Evolutionary conservation across 2,329 filamentous ascomycete genomes (phyloP).

Genomic region (Calonectria crousiana): DNA sequence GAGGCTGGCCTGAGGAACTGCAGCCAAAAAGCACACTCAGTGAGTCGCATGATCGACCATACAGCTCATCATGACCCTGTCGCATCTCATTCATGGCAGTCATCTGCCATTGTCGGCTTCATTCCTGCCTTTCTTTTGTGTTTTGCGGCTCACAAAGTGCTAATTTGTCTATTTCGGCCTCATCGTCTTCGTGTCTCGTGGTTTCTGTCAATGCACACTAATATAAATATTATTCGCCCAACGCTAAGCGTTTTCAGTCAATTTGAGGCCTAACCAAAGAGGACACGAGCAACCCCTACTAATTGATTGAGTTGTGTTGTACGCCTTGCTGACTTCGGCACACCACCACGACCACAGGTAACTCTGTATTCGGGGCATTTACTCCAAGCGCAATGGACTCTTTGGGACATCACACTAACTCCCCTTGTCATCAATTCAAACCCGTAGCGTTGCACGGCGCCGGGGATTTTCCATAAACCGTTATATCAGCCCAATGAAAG

Average conservation of each 20-base stretch:
- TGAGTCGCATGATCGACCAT: constrained; percentile 20
- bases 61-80: constrained; percentile 15
- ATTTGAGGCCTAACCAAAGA: neutral
- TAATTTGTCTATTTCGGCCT: neutral
- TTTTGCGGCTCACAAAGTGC: neutral
- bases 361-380: constrained; percentile 31
- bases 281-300: neutral
- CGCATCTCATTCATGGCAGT: constrained; percentile 16
- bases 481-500: constrained; percentile 26
- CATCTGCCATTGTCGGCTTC: constrained; percentile 16
- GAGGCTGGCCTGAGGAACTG: constrained; percentile 15
- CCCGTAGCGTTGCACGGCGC: constrained; percentile 33
- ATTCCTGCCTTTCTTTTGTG: neutral
- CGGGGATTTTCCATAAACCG: constrained; percentile 32
- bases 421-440: constrained; percentile 29
- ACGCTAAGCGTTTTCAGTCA: neutral
- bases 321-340: constrained; percentile 14
- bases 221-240: neutral
- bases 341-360: constrained; percentile 27
- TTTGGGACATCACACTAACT: constrained; percentile 6
- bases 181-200: neutral
- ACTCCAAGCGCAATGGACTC: neutral
- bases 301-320: neutral
- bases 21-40: constrained; percentile 9
- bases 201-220: neutral